These are phyloP conservation scores for Aspergillus neoniger DNA, from an alignment of 2,329 filamentous ascomycete species.

Conservation along the genomic window DNA sequence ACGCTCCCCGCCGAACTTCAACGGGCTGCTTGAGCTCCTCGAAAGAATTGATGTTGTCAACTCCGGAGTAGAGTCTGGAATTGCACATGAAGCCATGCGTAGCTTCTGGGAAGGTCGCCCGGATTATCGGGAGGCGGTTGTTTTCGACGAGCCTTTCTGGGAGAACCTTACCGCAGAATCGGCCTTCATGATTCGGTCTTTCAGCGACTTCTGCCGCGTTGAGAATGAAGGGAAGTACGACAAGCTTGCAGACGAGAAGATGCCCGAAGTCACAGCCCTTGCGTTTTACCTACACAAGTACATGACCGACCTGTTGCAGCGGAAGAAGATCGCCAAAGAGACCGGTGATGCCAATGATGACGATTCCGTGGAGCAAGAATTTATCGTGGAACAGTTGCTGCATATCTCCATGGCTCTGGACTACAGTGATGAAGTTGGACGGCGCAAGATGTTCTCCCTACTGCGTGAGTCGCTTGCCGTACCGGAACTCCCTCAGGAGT, in stretches of 20 bases:
- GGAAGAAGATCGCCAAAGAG: constrained; percentile 39
- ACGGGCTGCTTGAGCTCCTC: constrained; percentile 84
- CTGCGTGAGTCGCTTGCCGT: constrained; percentile 83
- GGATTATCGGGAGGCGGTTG: constrained; percentile 50
- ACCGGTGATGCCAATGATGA: constrained; percentile 71
- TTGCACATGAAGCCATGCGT: constrained; percentile 90
- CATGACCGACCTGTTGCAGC: constrained; percentile 55
- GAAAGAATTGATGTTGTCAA: constrained; percentile 93
- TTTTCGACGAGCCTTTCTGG: constrained; percentile 51
- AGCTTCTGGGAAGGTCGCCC: constrained; percentile 94
- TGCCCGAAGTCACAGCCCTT: constrained; percentile 90
- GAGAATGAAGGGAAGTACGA: constrained; percentile 74
- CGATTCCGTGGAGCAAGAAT: constrained; percentile 86
- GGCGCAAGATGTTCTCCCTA: constrained; percentile 92
- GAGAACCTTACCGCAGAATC: constrained; percentile 68
- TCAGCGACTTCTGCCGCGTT: constrained; percentile 87
- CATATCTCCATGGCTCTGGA: constrained; percentile 90
- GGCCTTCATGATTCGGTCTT: constrained; percentile 85
- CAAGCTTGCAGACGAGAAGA: constrained; percentile 80
- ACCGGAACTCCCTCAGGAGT: constrained; percentile 85
- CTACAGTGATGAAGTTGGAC: constrained; percentile 95
- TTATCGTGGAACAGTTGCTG: constrained; percentile 91
- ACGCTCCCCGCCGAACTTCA: constrained; percentile 67
- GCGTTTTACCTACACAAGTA: constrained; percentile 85
- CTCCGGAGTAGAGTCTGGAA: constrained; percentile 83